A percentile compares a stretch with the other conserved stretches of the same genome.
These are phyloP conservation scores for Davidsoniella neocaledoniae DNA, from an alignment of 2,329 filamentous ascomycete species.

Conservation along the genomic window DNA sequence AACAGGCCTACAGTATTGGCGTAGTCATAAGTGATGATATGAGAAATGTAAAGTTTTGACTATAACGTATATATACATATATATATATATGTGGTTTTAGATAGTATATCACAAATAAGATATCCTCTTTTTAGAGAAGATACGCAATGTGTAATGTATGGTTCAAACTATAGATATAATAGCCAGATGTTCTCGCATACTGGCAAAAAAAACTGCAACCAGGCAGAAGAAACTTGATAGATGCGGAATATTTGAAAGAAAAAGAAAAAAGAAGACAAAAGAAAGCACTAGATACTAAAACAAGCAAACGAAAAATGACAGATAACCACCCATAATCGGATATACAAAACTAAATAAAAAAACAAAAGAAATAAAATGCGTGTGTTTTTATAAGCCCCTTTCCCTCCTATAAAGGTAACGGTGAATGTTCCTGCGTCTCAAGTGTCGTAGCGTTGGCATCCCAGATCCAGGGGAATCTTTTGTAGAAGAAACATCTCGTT, in stretches of 20 bases:
- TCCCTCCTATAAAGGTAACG: no score
- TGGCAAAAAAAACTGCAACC: background rate
- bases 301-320: background rate
- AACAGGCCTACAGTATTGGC: no score
- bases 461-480: no score
- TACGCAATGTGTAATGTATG: background rate
- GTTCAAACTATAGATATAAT: background rate
- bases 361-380: background rate
- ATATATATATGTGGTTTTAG: no score
- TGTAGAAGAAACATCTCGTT: no score
- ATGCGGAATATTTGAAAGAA: background rate
- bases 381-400: no score
- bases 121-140: no score
- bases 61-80: no score
- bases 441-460: background rate
- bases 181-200: background rate
- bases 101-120: no score
- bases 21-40: no score
- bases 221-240: conserved; percentile 1
- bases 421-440: background rate
- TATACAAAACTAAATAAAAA: background rate
- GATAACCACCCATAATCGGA: no score
- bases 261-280: background rate
- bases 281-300: conserved; percentile 2
- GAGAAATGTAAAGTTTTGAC: no score